Evolutionary conservation across 1,284 basidiomycete species (phyloP).

Genomic region (Ustilago trichophora): DNA sequence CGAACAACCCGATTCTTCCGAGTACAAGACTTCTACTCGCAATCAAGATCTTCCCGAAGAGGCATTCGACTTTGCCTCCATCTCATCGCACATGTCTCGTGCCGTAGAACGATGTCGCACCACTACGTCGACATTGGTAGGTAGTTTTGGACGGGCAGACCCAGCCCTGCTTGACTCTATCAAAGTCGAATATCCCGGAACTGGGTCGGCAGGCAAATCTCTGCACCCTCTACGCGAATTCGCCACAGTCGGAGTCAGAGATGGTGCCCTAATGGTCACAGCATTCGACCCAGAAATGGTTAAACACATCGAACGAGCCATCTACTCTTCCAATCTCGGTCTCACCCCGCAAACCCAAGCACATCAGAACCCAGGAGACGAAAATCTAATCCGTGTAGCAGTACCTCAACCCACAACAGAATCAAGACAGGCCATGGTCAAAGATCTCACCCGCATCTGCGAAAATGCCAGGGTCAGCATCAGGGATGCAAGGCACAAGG

Average conservation of each 20-base stretch:
- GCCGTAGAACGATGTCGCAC: conserved; percentile 46
- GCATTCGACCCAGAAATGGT: conserved; percentile 57
- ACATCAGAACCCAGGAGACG: conserved; percentile 40
- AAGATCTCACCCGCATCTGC: conserved; percentile 59
- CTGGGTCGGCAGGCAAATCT: conserved; percentile 12
- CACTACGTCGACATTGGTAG: conserved; percentile 50
- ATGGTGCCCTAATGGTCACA: conserved; percentile 58
- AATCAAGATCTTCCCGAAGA: conserved; percentile 54
- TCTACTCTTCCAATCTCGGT: conserved; percentile 57
- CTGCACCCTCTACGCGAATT: conserved; percentile 55
- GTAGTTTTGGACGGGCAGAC: conserved; percentile 51
- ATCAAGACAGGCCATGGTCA: conserved; percentile 54
- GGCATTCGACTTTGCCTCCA: conserved; percentile 44
- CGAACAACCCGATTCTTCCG: conserved; percentile 7
- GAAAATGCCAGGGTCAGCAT: conserved; percentile 62
- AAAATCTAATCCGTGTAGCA: conserved; percentile 58
- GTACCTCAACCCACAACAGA: conserved; percentile 63
- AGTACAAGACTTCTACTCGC: conserved; percentile 42
- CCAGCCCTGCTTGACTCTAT: conserved; percentile 55
- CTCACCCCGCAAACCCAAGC: conserved; percentile 55
- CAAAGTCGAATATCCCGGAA: conserved; percentile 40
- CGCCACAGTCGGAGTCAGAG: conserved; percentile 62
- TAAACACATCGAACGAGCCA: conserved; percentile 63
- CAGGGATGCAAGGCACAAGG: conserved; percentile 56
- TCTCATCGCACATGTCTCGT: conserved; percentile 47